Conservation (phyloP, 176 grass and related monocot genomes). For the Ampelocalamus luodianensis region DNA sequence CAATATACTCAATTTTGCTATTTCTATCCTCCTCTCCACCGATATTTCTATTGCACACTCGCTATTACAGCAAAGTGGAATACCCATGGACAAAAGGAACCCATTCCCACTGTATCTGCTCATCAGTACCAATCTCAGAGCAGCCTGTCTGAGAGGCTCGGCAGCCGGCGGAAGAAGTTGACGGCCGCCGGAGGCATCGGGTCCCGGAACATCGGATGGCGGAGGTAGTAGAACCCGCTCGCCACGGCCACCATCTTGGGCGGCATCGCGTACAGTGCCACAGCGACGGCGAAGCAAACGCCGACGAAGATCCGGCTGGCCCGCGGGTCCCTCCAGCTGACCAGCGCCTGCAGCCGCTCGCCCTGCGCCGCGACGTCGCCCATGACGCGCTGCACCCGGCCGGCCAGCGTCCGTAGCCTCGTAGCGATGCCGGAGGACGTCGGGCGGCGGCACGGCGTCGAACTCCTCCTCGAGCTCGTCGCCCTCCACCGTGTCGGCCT, state of each 20-base stretch:
- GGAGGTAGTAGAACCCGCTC: slow-evolving; percentile 91
- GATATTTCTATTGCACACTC: neutral
- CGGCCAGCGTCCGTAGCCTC: slow-evolving; percentile 80
- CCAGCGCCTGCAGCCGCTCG: slow-evolving; percentile 90
- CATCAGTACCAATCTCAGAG: slow-evolving; percentile 36
- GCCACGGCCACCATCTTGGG: slow-evolving; percentile 98
- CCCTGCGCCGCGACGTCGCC: slow-evolving; percentile 96
- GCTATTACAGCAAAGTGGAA: slow-evolving; percentile 32
- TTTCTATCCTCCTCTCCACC: slow-evolving; percentile 20
- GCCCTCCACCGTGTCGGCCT: slow-evolving; percentile 86
- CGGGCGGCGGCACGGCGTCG: slow-evolving; percentile 70
- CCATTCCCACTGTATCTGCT: neutral
- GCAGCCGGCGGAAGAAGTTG: slow-evolving; percentile 98
- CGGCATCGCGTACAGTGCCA: slow-evolving; percentile 75
- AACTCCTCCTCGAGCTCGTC: slow-evolving; percentile 99
- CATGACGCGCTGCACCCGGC: slow-evolving; percentile 87
- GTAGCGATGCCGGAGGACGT: slow-evolving; percentile 59
- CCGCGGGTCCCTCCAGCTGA: slow-evolving; percentile 96
- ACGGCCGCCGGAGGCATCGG: slow-evolving; percentile 80
- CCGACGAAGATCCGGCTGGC: slow-evolving; percentile 91
- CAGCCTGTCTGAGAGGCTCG: slow-evolving; percentile 83
- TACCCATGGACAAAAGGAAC: too few species aligned
- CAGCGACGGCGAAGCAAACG: slow-evolving; percentile 78
- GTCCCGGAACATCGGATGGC: slow-evolving; percentile 96
- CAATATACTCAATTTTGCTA: slow-evolving; percentile 29